Evolutionary conservation across 345 rosid genomes (phyloP).

Genomic region (Microthlaspi erraticum): DNA sequence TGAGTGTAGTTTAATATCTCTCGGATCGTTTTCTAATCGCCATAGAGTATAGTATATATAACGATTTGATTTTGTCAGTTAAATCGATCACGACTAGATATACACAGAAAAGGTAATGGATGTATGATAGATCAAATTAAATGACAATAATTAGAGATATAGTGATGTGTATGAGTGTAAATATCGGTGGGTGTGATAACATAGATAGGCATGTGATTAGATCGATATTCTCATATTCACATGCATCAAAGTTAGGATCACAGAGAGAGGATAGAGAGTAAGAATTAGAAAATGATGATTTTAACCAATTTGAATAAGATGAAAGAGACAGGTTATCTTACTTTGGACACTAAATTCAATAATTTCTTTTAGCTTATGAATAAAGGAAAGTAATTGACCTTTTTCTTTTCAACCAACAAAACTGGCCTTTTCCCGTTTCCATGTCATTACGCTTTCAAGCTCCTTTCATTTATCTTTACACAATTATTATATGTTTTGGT

Average conservation of each 20-base stretch:
- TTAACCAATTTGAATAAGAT: slow-evolving; percentile 21
- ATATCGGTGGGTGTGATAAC: slow-evolving; percentile 31
- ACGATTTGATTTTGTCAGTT: slow-evolving; percentile 21
- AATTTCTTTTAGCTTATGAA: slow-evolving; percentile 44
- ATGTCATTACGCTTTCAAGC: slow-evolving; percentile 40
- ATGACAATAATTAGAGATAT: slow-evolving; percentile 7
- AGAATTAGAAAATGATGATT: slow-evolving; percentile 29
- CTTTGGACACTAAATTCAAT: slow-evolving; percentile 42
- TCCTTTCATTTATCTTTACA: slow-evolving; percentile 30
- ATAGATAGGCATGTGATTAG: slow-evolving; percentile 43
- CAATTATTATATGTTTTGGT: neutral
- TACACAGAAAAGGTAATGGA: slow-evolving; percentile 38
- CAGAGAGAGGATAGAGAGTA: slow-evolving; percentile 8
- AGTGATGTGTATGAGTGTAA: slow-evolving; percentile 21
- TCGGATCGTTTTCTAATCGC: slow-evolving; percentile 10
- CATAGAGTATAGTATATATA: slow-evolving; percentile 4
- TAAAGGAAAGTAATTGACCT: slow-evolving; percentile 46
- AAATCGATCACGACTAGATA: slow-evolving; percentile 16
- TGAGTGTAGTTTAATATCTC: slow-evolving; percentile 22
- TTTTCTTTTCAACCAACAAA: slow-evolving; percentile 45
- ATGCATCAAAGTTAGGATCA: slow-evolving; percentile 45
- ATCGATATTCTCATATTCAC: slow-evolving; percentile 32
- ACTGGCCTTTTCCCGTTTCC: slow-evolving; percentile 44
- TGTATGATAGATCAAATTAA: slow-evolving; percentile 30
- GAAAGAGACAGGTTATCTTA: slow-evolving; percentile 42